A percentile compares a stretch with the other conserved stretches of the same genome.
phyloP scores from a whole-genome alignment of 2,329 filamentous ascomycete species.

The Aureobasidium melanogenum region DNA sequence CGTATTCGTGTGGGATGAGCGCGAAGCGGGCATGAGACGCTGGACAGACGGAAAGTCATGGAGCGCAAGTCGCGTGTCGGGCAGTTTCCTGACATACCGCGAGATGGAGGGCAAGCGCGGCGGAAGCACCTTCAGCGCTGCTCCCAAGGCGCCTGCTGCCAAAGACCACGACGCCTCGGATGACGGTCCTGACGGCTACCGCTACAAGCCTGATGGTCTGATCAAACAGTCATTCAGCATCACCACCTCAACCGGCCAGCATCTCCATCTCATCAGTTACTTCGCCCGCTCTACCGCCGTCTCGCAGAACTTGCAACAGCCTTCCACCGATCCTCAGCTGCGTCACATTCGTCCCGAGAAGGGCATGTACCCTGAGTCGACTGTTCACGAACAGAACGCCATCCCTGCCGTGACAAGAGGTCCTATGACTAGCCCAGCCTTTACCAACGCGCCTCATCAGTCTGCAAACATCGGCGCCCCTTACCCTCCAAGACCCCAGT shows the following conservation, averaged over 20 bases:
- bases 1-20: slow-evolving; percentile 99
- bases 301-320: slow-evolving; percentile 66
- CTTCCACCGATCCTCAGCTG: slow-evolving; percentile 69
- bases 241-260: slow-evolving; percentile 80
- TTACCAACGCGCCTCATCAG: slow-evolving; percentile 43
- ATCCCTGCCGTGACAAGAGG: slow-evolving; percentile 73
- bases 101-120: slow-evolving; percentile 99
- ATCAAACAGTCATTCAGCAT: slow-evolving; percentile 99
- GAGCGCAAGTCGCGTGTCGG: slow-evolving; percentile 94
- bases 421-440: slow-evolving; percentile 53
- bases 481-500: slow-evolving; percentile 27
- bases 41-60: slow-evolving; percentile 99
- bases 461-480: slow-evolving; percentile 47
- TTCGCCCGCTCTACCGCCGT: slow-evolving; percentile 73
- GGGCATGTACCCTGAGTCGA: slow-evolving; percentile 96
- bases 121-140: slow-evolving; percentile 54
- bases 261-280: slow-evolving; percentile 96
- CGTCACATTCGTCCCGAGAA: slow-evolving; percentile 79
- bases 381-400: slow-evolving; percentile 73
- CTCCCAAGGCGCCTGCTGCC: slow-evolving; percentile 30
- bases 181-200: slow-evolving; percentile 72
- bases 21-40: slow-evolving; percentile 93
- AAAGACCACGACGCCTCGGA: slow-evolving; percentile 61
- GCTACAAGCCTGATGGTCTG: slow-evolving; percentile 90
- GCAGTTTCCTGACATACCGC: slow-evolving; percentile 92